Evolutionary conservation across 306 rosid species (phyloP).

Genomic region (Echinosophora koreensis): DNA sequence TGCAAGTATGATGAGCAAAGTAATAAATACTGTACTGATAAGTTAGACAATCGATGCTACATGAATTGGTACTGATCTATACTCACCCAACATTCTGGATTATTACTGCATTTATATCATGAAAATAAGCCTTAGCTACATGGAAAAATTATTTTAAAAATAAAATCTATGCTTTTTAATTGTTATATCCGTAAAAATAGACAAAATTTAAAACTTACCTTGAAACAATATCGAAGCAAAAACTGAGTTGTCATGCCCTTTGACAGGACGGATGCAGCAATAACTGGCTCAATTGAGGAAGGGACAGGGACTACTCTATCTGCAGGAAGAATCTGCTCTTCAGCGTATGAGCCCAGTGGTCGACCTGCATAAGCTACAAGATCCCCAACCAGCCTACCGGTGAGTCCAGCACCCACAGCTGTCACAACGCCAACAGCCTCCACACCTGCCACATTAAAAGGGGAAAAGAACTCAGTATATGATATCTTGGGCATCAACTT

Average conservation of each 20-base stretch:
- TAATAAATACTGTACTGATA: too few relatives aligned
- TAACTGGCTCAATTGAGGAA: conserved; percentile 69
- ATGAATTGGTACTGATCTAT: too few relatives aligned
- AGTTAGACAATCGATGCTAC: too few relatives aligned
- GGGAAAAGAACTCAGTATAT: not conserved
- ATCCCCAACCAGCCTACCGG: conserved; percentile 80
- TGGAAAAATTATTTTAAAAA: too few relatives aligned
- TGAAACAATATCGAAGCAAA: conserved; percentile 76
- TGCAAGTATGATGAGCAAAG: too few relatives aligned
- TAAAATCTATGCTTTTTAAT: too few relatives aligned
- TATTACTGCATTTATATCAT: too few relatives aligned
- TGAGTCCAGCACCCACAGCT: conserved; percentile 80
- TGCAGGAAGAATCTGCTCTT: conserved; percentile 95
- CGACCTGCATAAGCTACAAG: conserved; percentile 76
- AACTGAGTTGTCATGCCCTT: conserved; percentile 88
- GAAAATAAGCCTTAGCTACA: too few relatives aligned
- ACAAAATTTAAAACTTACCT: conserved; percentile 57
- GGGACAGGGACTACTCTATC: conserved; percentile 78
- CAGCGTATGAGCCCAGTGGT: conserved; percentile 92
- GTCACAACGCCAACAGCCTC: conserved; percentile 94
- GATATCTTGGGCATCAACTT: conserved; percentile 10
- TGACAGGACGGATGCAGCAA: conserved; percentile 76
- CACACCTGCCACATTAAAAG: conserved; percentile 60
- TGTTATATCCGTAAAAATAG: too few relatives aligned
- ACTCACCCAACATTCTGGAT: too few relatives aligned